Evolutionary conservation across 2,329 filamentous ascomycete genomes (phyloP).

Genomic region (Penicillium occitanis): DNA sequence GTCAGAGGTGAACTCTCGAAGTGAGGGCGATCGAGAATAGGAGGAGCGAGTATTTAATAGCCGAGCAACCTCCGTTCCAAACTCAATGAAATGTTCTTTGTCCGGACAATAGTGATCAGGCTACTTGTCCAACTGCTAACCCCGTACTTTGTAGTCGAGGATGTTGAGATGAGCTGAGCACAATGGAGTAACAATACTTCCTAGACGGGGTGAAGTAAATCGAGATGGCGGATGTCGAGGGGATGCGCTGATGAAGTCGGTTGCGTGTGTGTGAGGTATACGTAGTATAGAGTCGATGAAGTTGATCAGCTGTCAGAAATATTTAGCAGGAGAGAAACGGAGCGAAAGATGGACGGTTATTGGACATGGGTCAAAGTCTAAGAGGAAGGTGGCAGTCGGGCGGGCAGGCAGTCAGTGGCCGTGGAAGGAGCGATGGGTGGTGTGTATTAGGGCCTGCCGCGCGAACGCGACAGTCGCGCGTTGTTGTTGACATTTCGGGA

Average conservation of each 20-base stretch:
- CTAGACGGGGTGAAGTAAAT: background rate
- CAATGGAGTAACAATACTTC: background rate
- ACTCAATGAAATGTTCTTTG: background rate
- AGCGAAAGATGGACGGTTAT: constrained; percentile 1
- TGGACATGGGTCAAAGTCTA: constrained; percentile 3
- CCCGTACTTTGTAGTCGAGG: background rate
- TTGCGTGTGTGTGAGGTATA: background rate
- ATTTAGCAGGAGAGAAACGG: background rate
- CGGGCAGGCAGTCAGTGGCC: background rate
- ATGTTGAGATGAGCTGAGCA: background rate
- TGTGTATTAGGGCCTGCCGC: background rate
- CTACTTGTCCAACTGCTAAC: background rate
- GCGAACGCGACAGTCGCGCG: constrained; percentile 9
- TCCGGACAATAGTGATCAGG: constrained; percentile 1
- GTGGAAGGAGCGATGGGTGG: constrained; percentile 4
- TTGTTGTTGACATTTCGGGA: constrained; percentile 19
- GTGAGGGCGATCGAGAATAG: background rate
- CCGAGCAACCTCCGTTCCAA: background rate
- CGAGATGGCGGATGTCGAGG: background rate
- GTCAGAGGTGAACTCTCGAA: background rate
- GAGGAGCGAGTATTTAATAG: background rate
- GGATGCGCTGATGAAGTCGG: constrained; percentile 1
- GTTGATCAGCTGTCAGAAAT: constrained; percentile 2
- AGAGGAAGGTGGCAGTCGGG: constrained; percentile 8
- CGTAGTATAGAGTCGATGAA: background rate